Evolutionary conservation across 768 basidiomycete genomes (phyloP).

Genomic region (Scleroderma citrinum): DNA sequence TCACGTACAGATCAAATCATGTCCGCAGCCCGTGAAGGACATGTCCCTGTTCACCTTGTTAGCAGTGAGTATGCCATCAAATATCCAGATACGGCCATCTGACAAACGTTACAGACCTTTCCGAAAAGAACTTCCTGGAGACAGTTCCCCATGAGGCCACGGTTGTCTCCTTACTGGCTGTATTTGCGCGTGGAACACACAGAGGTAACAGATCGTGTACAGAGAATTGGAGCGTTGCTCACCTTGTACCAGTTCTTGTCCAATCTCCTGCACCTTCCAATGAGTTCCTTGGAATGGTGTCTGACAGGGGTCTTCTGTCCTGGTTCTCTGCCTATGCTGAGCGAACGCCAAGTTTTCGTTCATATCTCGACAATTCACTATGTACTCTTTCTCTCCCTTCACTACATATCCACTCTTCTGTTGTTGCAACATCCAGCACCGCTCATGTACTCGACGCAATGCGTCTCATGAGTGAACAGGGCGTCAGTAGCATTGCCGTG

Average conservation of each 20-base stretch:
- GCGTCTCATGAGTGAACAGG: slow-evolving; percentile 80
- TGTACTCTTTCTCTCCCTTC: slow-evolving; percentile 56
- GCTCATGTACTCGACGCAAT: slow-evolving; percentile 73
- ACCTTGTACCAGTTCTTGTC: slow-evolving; percentile 43
- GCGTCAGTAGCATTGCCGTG: slow-evolving; percentile 79
- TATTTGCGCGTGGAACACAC: slow-evolving; percentile 70
- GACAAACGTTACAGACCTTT: slow-evolving; percentile 49
- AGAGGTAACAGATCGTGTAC: slow-evolving; percentile 42
- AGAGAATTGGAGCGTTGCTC: slow-evolving; percentile 1
- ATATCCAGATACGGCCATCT: background rate
- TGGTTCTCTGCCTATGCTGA: slow-evolving; percentile 60
- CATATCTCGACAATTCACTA: slow-evolving; percentile 48
- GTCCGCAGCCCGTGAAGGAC: slow-evolving; percentile 65
- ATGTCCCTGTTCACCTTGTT: slow-evolving; percentile 68
- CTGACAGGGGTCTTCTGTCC: slow-evolving; percentile 63
- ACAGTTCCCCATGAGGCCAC: slow-evolving; percentile 57
- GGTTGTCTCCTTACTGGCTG: slow-evolving; percentile 52
- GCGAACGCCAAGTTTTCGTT: slow-evolving; percentile 31
- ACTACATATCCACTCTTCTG: slow-evolving; percentile 53
- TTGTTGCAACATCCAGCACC: slow-evolving; percentile 56
- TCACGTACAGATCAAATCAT: slow-evolving; percentile 63
- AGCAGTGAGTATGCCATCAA: slow-evolving; percentile 50
- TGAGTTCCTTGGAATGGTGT: slow-evolving; percentile 64
- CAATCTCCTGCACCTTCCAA: slow-evolving; percentile 38
- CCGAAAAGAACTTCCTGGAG: slow-evolving; percentile 78